These are phyloP conservation scores for Thinopyrum elongatum DNA, from an alignment of 176 grass and related monocot genomes.

Conservation along the genomic window DNA sequence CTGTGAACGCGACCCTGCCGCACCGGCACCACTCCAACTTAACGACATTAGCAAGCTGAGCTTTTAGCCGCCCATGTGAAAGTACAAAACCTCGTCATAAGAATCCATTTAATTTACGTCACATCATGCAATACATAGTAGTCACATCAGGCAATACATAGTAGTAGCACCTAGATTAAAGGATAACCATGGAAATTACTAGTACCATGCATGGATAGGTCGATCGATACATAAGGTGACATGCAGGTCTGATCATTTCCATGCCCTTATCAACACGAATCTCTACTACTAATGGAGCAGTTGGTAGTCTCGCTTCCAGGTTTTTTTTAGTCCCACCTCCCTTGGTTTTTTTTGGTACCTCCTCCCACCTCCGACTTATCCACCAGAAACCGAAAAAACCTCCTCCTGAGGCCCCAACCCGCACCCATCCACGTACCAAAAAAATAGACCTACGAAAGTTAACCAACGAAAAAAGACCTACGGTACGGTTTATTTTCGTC, in stretches of 20 bases:
- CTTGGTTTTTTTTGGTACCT: no score
- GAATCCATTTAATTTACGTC: not conserved
- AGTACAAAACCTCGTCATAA: not conserved
- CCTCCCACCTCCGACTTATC: no score
- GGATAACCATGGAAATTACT: constrained; percentile 12
- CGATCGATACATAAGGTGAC: constrained; percentile 19
- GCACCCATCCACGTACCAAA: no score
- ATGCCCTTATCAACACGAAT: not conserved
- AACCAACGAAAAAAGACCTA: no score
- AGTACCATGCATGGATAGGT: not conserved
- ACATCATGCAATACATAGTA: not conserved
- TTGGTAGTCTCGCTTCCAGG: no score
- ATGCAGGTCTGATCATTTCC: constrained; percentile 18
- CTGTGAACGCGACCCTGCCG: not conserved
- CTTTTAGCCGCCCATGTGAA: not conserved
- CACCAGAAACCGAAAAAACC: no score
- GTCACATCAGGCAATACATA: not conserved
- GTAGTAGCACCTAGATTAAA: not conserved
- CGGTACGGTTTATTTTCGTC: no score
- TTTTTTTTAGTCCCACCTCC: no score
- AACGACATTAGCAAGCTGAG: not conserved
- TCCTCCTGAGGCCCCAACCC: no score
- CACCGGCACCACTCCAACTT: not conserved
- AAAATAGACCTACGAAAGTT: no score
- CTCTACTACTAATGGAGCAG: no score